Base-by-base conservation (phyloP, 306 rosid genomes). In the Corylus avellana region DNA sequence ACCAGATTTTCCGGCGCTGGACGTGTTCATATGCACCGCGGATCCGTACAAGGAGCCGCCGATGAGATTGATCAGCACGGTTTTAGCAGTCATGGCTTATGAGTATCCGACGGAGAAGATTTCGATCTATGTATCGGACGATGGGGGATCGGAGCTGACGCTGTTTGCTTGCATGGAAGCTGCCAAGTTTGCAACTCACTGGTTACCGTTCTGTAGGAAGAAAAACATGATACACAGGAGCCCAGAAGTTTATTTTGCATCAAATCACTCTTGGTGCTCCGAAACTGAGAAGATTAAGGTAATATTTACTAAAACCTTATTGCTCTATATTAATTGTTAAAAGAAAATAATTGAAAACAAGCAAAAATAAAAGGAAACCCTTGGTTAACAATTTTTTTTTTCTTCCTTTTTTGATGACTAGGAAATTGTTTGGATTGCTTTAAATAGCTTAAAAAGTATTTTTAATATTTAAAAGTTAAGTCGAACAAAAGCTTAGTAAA, bases 11-110 rank as follows among this genome's bases (percentile, higher is more conserved):
- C 86, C 88, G 22, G 63, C 77, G 10, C 35, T 87, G 10, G 90
- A 84, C 27, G 79, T 84, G 77, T 84, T 87, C 70, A 70, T 87
- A 50, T 87, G 90, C 77, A 87, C 85, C 0, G 80, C 85, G 8
- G 88, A 87, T 77, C 90, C 86, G 0, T 61, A 67, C 74, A 84
- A 84, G 73, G 90, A 87, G 78, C 90, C 88, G 8, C 88, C 88
- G 27, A 53, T 82, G 68, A 75, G 74, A 46, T 51, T 81, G 27
- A 86, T 87, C 6, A 87, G 82, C 84, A 81, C 85, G 5, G 83
- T 77, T 7, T 35, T 87, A 6, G 82, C 86, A 12, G 88, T 63
- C 14, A 84, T 87, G 88, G 81, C 82, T 10, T 87, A 75, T 58
- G 88, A 84, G 32, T 87, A 85, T 29, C 87, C 86, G 46, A 42